These are phyloP conservation scores for Capsicum pubescens DNA, from an alignment of 257 asterid species.

Conservation along the genomic window DNA sequence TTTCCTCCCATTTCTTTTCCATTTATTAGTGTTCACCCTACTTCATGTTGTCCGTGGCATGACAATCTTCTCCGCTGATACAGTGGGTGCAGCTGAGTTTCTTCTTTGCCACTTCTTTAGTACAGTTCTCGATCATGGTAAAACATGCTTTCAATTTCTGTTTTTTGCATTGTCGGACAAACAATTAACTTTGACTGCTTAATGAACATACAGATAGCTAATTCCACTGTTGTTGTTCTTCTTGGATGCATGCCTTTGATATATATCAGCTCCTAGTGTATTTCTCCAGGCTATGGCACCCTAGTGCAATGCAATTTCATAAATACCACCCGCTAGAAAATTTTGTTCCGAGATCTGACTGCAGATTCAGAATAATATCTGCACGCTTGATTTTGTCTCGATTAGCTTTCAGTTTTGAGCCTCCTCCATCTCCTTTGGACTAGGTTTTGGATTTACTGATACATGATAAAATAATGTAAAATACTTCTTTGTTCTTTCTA, in stretches of 20 bases:
- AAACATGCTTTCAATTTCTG: conserved; percentile 5
- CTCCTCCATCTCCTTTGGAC: neutral
- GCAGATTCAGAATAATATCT: neutral
- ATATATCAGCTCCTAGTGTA: neutral
- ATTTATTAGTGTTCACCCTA: neutral
- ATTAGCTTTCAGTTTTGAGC: neutral
- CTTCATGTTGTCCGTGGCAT: neutral
- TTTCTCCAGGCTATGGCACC: conserved; percentile 18
- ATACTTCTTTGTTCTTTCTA: no score
- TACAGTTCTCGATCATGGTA: neutral
- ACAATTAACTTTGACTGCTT: conserved; percentile 16
- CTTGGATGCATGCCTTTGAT: neutral
- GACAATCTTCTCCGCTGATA: conserved; percentile 7
- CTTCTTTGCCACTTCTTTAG: neutral
- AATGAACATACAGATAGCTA: neutral
- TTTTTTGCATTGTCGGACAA: neutral
- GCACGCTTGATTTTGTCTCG: neutral
- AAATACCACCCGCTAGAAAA: neutral
- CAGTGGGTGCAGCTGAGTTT: neutral
- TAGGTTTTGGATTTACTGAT: neutral
- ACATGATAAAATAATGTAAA: neutral
- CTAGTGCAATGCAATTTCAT: neutral
- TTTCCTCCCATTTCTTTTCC: neutral
- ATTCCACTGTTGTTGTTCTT: neutral
- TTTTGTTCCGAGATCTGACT: neutral